phyloP scores from a whole-genome alignment of 176 grass and related monocot species.

The Avena insularis region DNA sequence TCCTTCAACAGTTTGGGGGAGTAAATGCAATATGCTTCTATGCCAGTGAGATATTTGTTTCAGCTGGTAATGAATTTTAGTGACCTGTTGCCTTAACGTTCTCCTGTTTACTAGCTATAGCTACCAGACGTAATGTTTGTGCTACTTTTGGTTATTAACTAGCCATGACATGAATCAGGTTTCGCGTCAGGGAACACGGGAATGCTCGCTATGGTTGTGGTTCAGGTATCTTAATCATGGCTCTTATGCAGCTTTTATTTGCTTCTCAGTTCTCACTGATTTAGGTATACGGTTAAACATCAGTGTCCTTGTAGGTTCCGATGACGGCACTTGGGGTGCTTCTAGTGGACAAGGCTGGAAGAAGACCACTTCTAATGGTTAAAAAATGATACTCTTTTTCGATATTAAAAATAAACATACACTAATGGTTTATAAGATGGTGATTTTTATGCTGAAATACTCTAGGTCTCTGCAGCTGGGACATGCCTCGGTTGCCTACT shows the following conservation, averaged over 20 bases:
- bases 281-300: constrained; percentile 23
- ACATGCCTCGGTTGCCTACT: constrained; percentile 81
- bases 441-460: background rate
- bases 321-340: constrained; percentile 80
- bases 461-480: constrained; percentile 80
- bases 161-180: constrained; percentile 50
- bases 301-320: constrained; percentile 59
- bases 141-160: background rate
- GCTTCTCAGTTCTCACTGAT: background rate
- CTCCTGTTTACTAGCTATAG: background rate
- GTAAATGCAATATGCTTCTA: constrained; percentile 92
- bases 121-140: background rate
- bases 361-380: constrained; percentile 85
- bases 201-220: constrained; percentile 77
- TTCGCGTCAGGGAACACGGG: constrained; percentile 78
- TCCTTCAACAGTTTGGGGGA: constrained; percentile 89
- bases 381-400: background rate
- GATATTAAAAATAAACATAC: background rate
- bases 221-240: constrained; percentile 57
- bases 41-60: constrained; percentile 92
- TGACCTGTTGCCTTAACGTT: background rate
- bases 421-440: background rate
- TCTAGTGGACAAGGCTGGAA: constrained; percentile 83
- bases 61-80: constrained; percentile 64
- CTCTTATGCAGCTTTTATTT: background rate